These are phyloP conservation scores for Protomyces arabidopsidicola DNA, from an alignment of 1,139 yeast genomes.

Conservation along the genomic window DNA sequence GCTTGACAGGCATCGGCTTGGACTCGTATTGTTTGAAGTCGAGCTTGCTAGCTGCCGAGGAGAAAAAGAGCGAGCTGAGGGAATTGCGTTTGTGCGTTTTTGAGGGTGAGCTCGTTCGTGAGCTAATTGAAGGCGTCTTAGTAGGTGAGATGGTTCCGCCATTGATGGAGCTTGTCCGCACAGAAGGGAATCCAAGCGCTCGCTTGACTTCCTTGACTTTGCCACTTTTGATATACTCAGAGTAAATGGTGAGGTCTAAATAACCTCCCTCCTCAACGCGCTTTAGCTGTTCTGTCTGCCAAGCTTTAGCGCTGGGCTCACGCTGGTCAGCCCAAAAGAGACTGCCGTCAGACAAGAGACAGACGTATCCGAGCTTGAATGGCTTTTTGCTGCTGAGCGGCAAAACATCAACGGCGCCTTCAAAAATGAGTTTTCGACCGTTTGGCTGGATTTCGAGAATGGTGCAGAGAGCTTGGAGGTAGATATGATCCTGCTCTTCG, in stretches of 20 bases:
- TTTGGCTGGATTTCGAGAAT: constrained; percentile 5
- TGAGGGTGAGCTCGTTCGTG: neutral
- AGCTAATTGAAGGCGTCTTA: neutral
- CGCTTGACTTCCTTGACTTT: constrained; percentile 4
- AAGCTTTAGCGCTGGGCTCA: constrained; percentile 10
- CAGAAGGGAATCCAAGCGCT: constrained; percentile 9
- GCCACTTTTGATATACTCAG: neutral
- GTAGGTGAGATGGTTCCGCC: neutral
- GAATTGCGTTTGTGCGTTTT: neutral
- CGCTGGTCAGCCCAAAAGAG: constrained; percentile 18
- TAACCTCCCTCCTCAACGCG: constrained; percentile 19
- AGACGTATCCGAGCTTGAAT: constrained; percentile 15
- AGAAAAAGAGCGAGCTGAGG: neutral
- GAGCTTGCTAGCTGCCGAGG: neutral
- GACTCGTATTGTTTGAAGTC: neutral
- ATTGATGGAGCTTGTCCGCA: neutral
- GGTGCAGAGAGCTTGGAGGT: constrained; percentile 4
- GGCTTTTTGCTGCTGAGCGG: constrained; percentile 18
- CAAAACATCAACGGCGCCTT: constrained; percentile 4
- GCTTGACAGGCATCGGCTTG: neutral
- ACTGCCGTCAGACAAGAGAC: constrained; percentile 14
- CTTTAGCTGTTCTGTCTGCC: constrained; percentile 4
- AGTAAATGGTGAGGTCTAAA: constrained; percentile 10
- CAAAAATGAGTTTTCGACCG: constrained; percentile 8
- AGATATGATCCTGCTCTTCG: constrained; percentile 11